These are phyloP conservation scores for Penicillium taxi DNA, from an alignment of 495 filamentous ascomycete genomes.

Conservation along the genomic window DNA sequence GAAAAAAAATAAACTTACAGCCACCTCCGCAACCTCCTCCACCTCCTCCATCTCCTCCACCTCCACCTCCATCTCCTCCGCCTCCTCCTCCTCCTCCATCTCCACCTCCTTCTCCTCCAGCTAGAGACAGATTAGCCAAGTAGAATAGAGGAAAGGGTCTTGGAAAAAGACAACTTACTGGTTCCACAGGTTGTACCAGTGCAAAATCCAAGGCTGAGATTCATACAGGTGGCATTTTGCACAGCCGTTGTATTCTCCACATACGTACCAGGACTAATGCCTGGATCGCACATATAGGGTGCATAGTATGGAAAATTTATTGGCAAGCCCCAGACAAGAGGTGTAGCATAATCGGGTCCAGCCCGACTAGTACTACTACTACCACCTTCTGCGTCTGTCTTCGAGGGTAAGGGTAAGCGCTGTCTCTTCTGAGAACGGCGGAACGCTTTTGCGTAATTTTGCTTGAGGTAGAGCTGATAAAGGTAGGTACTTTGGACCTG, in stretches of 20 bases:
- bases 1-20: background rate
- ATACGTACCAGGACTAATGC: conserved; percentile 35
- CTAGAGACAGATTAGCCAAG: no score
- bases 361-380: conserved; percentile 20
- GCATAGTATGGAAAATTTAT: conserved; percentile 46
- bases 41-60: conserved; percentile 3
- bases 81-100: conserved; percentile 6
- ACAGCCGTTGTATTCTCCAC: no score
- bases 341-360: no score
- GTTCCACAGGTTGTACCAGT: no score
- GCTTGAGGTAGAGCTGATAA: conserved; percentile 27
- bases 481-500: conserved; percentile 5
- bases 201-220: no score
- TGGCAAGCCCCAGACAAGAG: conserved; percentile 39
- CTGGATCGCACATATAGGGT: conserved; percentile 44
- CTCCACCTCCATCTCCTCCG: conserved; percentile 3
- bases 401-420: conserved; percentile 22
- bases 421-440: conserved; percentile 56
- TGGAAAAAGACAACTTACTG: no score
- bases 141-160: no score
- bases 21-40: conserved; percentile 5
- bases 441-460: conserved; percentile 52
- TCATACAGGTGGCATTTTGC: no score
- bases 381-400: conserved; percentile 25
- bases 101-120: conserved; percentile 17